Base-by-base conservation (phyloP, 768 basidiomycete genomes). In the Panaeolus papilionaceus region DNA sequence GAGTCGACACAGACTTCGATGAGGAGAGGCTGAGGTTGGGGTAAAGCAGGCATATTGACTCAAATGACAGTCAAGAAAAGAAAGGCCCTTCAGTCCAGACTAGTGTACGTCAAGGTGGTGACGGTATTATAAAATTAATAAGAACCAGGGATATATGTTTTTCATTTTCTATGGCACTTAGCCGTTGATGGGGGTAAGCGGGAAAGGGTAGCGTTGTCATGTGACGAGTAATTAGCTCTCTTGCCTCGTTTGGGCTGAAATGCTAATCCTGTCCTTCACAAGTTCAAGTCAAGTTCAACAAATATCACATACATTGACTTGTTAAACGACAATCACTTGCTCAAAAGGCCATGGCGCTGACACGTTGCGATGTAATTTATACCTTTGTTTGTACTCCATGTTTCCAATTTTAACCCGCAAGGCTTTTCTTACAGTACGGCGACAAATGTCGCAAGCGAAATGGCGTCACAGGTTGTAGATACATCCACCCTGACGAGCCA, bases 1-100 rank as follows among this genome's bases (percentile, higher is more conserved):
- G 92, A 93, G 77, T 94, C 93, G 49, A 94, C 82, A 74, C 93
- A 93, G 61, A 93, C 88, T 79, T 92, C 90, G 28, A 78, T 72
- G 64, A 76, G 67, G 20, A 74, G 64, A 42, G 70, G 65, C 33
- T 65, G 70, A 5, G 70, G 65, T 26, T 61, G 26, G 14, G 54
- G 54, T 49, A 49, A 49, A 58, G 26, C 54, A 58, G 54, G 33
- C 54, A 58, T 58, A 11, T 20, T 51, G 26, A 51, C 18, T 4
- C 5, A 16, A 58, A 7, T 23, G 54, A 33, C 10, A 16, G 54
- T 49, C 28, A 11, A 58, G 54, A 33, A 33, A 58, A 16, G n/a
- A 58, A 58, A 58, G 12, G 2, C 33, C 33, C 28, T 26, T 4
- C 23, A 10, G 9, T 3, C 4, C 26, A 28, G 14, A 28, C 28